Evolutionary conservation across 352 stramenopile species (phyloP), one percentile per base, ranked within the genome.

Genomic region (Pythium periplocum): DNA sequence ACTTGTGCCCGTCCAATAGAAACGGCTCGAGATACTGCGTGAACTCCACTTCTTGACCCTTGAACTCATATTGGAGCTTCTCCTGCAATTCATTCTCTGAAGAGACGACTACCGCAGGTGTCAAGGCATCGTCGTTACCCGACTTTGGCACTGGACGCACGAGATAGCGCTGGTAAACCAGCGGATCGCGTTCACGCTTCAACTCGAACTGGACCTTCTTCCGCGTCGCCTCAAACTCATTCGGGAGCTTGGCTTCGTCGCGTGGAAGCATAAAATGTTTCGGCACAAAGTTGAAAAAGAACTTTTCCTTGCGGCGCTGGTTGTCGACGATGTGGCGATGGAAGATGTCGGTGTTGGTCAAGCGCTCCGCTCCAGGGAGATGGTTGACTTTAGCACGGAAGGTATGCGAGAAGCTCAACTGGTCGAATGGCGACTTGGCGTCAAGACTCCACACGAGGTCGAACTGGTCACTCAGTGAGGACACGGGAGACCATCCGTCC

Each of bases 1-100:
- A 95, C 63, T 96, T 95, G 73, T 91, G 77, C 43, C 77, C 83
- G 48, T 95, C 85, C 30, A 97, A 63, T 26, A 96, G 70, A 34
- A 89, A 75, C 36, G 88, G 87, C 61, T 96, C 83, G 10, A 93
- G 63, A 61, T 93, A 96, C 52, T 86, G 63, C 42, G 82, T 69
- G 32, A 90, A 73, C 35, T 88, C 69, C 11, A 91, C 64, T 30
- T 50, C 44, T 53, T 85, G 84, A 31, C 68, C 73, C 40, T 80
- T 63, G 46, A 83, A 82, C 26, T 73, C 43, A 39, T 35, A 66
- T 26, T 72, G 61, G 6, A 87, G 62, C 53, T 68, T 70, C 6
- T 51, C 50, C 9, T 82, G 47, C 36, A 88, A 61, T 12, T 90
- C 75, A 30, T 78, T 53, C 26, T 83, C 55, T 0, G 45, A 65